Percentiles rank a stretch among this genome's conserved stretches.
Evolutionary conservation across 2,329 filamentous ascomycete genomes (phyloP).

Genomic region (Xylaria digitata): DNA sequence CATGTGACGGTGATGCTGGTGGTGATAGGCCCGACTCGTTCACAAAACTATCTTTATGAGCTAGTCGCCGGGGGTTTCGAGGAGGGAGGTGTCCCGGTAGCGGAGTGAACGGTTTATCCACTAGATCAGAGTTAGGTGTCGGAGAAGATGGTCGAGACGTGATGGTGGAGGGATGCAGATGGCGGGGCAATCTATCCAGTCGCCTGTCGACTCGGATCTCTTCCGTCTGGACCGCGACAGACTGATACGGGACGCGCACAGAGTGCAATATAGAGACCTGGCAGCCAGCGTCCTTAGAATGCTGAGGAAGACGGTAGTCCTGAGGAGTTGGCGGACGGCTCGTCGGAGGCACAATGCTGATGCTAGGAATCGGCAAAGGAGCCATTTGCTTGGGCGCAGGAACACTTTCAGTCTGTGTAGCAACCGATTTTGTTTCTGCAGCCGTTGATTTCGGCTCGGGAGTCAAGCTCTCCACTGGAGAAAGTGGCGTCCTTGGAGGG

Average conservation of each 20-base stretch:
- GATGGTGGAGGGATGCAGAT: constrained; percentile 83
- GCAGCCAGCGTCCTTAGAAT: constrained; percentile 83
- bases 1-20: constrained; percentile 46
- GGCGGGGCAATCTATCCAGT: constrained; percentile 77
- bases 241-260: constrained; percentile 60
- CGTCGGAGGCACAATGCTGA: constrained; percentile 88
- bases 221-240: constrained; percentile 80
- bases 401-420: constrained; percentile 70
- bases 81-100: constrained; percentile 66
- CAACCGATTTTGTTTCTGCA: constrained; percentile 62
- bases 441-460: constrained; percentile 46
- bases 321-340: constrained; percentile 85
- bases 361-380: constrained; percentile 76
- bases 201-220: constrained; percentile 87
- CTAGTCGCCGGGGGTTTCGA: constrained; percentile 69
- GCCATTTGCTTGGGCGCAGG: constrained; percentile 43
- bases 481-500: constrained; percentile 73
- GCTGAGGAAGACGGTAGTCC: constrained; percentile 79
- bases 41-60: constrained; percentile 57
- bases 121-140: constrained; percentile 51
- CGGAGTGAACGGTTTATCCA: constrained; percentile 60
- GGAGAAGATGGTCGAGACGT: constrained; percentile 70
- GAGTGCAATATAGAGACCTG: constrained; percentile 73
- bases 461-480: constrained; percentile 57
- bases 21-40: constrained; percentile 64